A percentile compares a stretch with the other conserved stretches of the same genome.
Conservation (phyloP, 2,329 filamentous ascomycete species). For the Cercospora zeina region DNA sequence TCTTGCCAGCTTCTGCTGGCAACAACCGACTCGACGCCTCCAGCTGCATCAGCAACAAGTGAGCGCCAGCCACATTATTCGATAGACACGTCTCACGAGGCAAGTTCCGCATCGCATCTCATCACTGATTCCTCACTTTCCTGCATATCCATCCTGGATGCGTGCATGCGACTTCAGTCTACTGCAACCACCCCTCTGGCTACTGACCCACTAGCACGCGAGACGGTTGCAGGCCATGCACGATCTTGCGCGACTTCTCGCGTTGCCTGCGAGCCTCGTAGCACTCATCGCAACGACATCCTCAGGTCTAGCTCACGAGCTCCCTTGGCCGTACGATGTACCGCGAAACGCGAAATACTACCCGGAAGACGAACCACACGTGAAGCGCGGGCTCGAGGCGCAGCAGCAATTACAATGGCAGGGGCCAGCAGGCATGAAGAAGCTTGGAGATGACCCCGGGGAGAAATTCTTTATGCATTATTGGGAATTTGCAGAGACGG, state of each 20-base stretch:
- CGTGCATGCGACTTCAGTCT: neutral
- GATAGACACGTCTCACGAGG: slow-evolving; percentile 9
- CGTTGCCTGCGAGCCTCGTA: slow-evolving; percentile 35
- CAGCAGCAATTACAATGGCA: slow-evolving; percentile 44
- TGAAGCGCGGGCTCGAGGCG: slow-evolving; percentile 46
- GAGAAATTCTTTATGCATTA: slow-evolving; percentile 75
- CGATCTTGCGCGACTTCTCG: slow-evolving; percentile 28
- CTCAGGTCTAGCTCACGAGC: slow-evolving; percentile 33
- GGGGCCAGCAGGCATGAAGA: slow-evolving; percentile 64
- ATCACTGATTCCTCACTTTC: neutral
- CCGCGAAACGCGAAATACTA: slow-evolving; percentile 50
- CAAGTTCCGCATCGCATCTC: slow-evolving; percentile 10
- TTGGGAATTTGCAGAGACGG: slow-evolving; percentile 50
- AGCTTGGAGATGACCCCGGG: slow-evolving; percentile 68
- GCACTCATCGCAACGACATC: slow-evolving; percentile 23
- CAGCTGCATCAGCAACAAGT: neutral
- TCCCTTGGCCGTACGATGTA: slow-evolving; percentile 51
- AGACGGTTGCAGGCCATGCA: slow-evolving; percentile 25
- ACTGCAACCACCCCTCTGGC: neutral
- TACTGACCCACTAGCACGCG: slow-evolving; percentile 6
- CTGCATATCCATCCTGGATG: neutral
- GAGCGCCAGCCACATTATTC: slow-evolving; percentile 3
- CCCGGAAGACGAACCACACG: slow-evolving; percentile 49
- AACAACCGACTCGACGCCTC: neutral
- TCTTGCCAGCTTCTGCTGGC: slow-evolving; percentile 5